Conservation (phyloP, 768 basidiomycete species). For the Macrolepiota albuminosa region DNA sequence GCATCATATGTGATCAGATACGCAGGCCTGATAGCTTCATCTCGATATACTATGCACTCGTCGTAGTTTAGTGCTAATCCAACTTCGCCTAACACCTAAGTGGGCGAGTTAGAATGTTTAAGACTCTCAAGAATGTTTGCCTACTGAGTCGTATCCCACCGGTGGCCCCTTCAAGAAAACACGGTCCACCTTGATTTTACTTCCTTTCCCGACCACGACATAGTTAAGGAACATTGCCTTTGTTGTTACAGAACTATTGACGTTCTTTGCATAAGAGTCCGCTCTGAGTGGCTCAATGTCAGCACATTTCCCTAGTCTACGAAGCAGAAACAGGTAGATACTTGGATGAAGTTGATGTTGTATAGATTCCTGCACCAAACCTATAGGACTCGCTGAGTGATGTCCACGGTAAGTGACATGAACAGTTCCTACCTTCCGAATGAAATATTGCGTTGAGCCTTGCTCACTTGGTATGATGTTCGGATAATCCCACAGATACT, state of each 20-base stretch:
- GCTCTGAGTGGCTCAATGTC: constrained; percentile 32
- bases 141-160: constrained; percentile 62
- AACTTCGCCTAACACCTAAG: constrained; percentile 45
- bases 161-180: constrained; percentile 52
- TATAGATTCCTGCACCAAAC: constrained; percentile 69
- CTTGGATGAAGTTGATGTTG: constrained; percentile 74
- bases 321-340: constrained; percentile 14
- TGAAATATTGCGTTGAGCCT: constrained; percentile 65
- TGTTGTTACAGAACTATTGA: constrained; percentile 47
- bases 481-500: constrained; percentile 59
- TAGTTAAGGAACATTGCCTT: constrained; percentile 62
- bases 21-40: constrained; percentile 68
- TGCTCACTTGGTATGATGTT: constrained; percentile 57
- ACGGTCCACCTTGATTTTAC: constrained; percentile 59
- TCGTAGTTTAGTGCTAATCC: constrained; percentile 66
- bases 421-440: constrained; percentile 51
- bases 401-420: background rate
- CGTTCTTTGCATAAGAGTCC: constrained; percentile 64
- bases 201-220: constrained; percentile 66
- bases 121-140: background rate
- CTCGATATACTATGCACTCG: constrained; percentile 63
- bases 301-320: background rate
- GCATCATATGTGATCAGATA: constrained; percentile 64
- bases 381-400: constrained; percentile 25
- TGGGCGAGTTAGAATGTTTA: background rate